Evolutionary conservation across 495 filamentous ascomycete genomes (phyloP), one percentile per base, ranked within the genome.

Genomic region (Talaromyces borbonicus): DNA sequence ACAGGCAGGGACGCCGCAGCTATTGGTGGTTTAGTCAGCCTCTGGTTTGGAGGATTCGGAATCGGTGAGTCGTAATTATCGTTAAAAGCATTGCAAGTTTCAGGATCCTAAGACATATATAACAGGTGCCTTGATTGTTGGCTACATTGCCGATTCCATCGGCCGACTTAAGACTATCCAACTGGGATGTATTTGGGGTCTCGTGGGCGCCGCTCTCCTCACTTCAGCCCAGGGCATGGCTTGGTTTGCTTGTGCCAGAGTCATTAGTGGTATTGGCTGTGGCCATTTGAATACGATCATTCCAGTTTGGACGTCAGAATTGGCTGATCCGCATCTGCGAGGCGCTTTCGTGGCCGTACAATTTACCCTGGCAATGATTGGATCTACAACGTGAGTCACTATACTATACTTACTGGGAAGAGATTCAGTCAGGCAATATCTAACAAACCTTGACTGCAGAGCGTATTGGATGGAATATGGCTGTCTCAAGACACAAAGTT

Each of bases 381-480:
- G 55, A 39, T 56, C 62, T 37, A 62, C 61, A 8, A 54, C 52
- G 45, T 63, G 49, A 46, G 9, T 63, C 55, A 37, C 55, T n/a
- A n/a, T n/a, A n/a, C n/a, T n/a, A n/a, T n/a, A n/a, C n/a, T n/a
- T n/a, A n/a, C n/a, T n/a, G n/a, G n/a, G n/a, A n/a, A n/a, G n/a
- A n/a, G n/a, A n/a, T n/a, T n/a, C n/a, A n/a, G n/a, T n/a, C n/a
- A n/a, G n/a, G n/a, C n/a, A n/a, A n/a, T n/a, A n/a, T n/a, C n/a
- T n/a, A n/a, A n/a, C n/a, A n/a, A 68, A 70, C 44, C 67, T 62
- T 14, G 18, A n/a, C n/a, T 25, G 23, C 26, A 60, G 76, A 15
- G 72, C 72, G 9, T 77, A 78, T 56, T 78, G 73, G 74, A 66
- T 75, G 52, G 63, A 69, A 46, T 77, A 69, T 42, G 62, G 66